Evolutionary conservation across 2,329 filamentous ascomycete genomes (phyloP).

Genomic region (Nemania serpens): DNA sequence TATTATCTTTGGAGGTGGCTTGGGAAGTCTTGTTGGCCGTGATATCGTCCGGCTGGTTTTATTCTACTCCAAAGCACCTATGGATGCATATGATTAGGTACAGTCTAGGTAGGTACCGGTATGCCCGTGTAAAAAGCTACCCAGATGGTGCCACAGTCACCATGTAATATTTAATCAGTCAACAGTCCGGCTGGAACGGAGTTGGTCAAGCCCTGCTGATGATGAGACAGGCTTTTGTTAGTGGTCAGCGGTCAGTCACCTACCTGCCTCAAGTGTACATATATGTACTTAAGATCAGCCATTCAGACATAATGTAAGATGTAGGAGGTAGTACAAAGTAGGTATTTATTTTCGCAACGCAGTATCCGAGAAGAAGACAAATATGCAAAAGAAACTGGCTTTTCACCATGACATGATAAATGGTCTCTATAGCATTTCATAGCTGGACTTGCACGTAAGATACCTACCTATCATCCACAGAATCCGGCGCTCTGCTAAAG

Average conservation of each 20-base stretch:
- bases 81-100: no score
- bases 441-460: slow-evolving; percentile 22
- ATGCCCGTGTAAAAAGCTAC: slow-evolving; percentile 3
- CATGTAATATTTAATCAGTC: slow-evolving; percentile 14
- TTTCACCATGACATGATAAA: slow-evolving; percentile 26
- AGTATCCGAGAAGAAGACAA: slow-evolving; percentile 4
- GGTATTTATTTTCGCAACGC: slow-evolving; percentile 13
- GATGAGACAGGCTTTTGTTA: slow-evolving; percentile 2
- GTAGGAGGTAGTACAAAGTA: no score
- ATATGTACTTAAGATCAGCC: background rate
- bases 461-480: background rate
- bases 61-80: background rate
- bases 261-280: no score
- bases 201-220: slow-evolving; percentile 12
- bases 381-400: slow-evolving; percentile 18
- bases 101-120: no score
- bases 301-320: background rate
- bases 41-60: slow-evolving; percentile 2
- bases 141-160: background rate
- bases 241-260: background rate
- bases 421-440: slow-evolving; percentile 13
- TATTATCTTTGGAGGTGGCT: background rate
- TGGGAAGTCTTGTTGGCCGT: slow-evolving; percentile 3
- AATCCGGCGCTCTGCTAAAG: slow-evolving; percentile 7
- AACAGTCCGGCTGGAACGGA: slow-evolving; percentile 13